phyloP scores from a whole-genome alignment of 2,329 filamentous ascomycete genomes.

The Hypoxylon sp. region DNA sequence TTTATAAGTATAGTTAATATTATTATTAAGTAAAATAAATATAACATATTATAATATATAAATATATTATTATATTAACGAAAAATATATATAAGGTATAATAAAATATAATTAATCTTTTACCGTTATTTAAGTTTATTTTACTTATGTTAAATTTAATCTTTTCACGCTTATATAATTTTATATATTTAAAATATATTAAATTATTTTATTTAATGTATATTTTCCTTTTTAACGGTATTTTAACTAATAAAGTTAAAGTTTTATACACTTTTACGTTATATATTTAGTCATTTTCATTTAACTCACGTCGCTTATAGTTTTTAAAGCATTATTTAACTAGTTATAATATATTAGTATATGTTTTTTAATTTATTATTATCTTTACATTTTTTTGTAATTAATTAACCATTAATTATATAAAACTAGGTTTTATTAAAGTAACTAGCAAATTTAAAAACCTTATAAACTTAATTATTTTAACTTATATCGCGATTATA shows the following conservation, averaged over 20 bases:
- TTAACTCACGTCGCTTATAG: not conserved
- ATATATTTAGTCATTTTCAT: not conserved
- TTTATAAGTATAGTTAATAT: constrained; percentile 1
- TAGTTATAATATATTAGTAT: not conserved
- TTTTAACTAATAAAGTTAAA: not conserved
- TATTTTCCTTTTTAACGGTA: not conserved
- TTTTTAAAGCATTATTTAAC: not conserved
- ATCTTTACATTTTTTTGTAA: not conserved
- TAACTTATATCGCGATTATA: too few relatives aligned
- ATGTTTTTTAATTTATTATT: too few relatives aligned
- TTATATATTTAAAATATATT: constrained; percentile 11
- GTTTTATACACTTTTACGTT: not conserved
- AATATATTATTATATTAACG: not conserved
- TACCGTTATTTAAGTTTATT: constrained; percentile 2
- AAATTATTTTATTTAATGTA: not conserved
- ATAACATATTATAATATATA: constrained; percentile 7
- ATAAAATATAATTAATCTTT: constrained; percentile 9
- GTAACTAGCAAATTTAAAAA: not conserved
- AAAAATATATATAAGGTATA: constrained; percentile 5
- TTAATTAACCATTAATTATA: not conserved
- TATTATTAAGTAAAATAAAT: constrained; percentile 15
- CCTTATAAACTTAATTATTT: not conserved
- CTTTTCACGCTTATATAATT: not conserved
- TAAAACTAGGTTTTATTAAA: not conserved
- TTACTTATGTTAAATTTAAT: constrained; percentile 3